These are phyloP conservation scores for Sindora glabra DNA, from an alignment of 306 rosid genomes.

Conservation along the genomic window DNA sequence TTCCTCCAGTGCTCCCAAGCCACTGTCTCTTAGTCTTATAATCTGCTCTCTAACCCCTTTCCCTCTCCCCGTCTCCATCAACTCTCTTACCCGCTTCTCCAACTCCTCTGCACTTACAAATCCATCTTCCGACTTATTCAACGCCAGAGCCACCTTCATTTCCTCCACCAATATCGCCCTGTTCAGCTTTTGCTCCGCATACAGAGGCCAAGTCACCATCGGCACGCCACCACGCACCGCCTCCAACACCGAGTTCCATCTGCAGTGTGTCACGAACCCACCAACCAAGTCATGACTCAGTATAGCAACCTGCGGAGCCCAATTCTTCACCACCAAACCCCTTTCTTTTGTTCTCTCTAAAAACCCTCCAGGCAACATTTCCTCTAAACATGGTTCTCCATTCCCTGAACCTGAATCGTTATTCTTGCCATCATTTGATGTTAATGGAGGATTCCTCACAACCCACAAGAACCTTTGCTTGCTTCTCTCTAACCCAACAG, in stretches of 20 bases:
- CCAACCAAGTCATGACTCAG: slow-evolving; percentile 34
- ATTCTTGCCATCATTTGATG: too few relatives aligned
- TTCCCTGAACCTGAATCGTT: too few relatives aligned
- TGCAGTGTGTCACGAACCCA: slow-evolving; percentile 55
- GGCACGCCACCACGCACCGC: slow-evolving; percentile 38
- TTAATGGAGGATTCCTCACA: slow-evolving; percentile 23
- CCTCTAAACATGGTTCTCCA: background rate
- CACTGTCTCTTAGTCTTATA: too few relatives aligned
- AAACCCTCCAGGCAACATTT: slow-evolving; percentile 31
- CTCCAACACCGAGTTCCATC: slow-evolving; percentile 59
- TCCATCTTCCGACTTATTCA: slow-evolving; percentile 16
- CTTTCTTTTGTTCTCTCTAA: slow-evolving; percentile 12
- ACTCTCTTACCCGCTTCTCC: too few relatives aligned
- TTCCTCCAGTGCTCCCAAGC: too few relatives aligned
- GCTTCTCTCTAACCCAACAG: slow-evolving; percentile 29
- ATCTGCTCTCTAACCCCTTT: too few relatives aligned
- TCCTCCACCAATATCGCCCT: slow-evolving; percentile 33
- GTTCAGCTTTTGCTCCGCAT: slow-evolving; percentile 39
- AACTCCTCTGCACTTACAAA: slow-evolving; percentile 20
- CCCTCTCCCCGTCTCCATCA: too few relatives aligned
- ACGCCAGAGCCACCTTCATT: slow-evolving; percentile 26
- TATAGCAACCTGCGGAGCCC: slow-evolving; percentile 45
- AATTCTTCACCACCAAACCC: slow-evolving; percentile 31
- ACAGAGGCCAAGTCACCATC: slow-evolving; percentile 41
- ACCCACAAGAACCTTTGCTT: slow-evolving; percentile 31